Evolutionary conservation across 1,284 basidiomycete genomes (phyloP), one percentile per base, ranked within the genome.

Genomic region (Pseudozyma hubeiensis): DNA sequence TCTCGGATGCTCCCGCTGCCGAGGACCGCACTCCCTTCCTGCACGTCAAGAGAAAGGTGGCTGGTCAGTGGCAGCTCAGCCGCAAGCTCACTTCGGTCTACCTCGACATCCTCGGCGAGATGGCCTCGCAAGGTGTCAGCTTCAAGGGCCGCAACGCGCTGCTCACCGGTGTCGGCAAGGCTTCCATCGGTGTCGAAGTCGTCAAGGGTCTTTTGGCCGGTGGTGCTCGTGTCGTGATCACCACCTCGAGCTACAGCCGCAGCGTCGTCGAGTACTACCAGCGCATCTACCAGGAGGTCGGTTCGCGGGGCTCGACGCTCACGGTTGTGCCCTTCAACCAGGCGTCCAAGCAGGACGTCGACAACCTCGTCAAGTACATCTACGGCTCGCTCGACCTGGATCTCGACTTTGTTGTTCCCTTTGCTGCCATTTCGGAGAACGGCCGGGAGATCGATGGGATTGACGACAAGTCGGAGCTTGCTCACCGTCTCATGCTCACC

Each of bases 321-420:
- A 96, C 94, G 16, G 95, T 99, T 48, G 95, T 99, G 33, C 96
- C 96, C 37, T 98, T 98, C 90, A 99, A 99, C 84, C 95, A 97
- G 86, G 94, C 92, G 51, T 98, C 96, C 13, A 95, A 93, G 87
- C 95, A 98, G 85, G 97, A 99, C 81, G 93, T 96, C 43, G 95
- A 99, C 84, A 70, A 61, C 10, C 90, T 99, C 58, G 91, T 99
- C 79, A 95, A 98, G 86, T 99, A 99, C 86, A 96, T 99, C 85
- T 99, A 98, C 87, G 90, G 92, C 46, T 94, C 91, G 45, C 90
- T 97, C 62, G 91, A 91, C 50, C 90, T 99, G 87, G 96, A 99
- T 87, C 89, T 99, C 67, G 96, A 99, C 86, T 98, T 97, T 86
- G 93, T 99, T 81, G 90, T 98, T 70, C 96, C 96, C 43, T 99